Evolutionary conservation across 148 eudicot species (phyloP), one percentile per base, ranked within the genome.

Genomic region (Cornus kousa): DNA sequence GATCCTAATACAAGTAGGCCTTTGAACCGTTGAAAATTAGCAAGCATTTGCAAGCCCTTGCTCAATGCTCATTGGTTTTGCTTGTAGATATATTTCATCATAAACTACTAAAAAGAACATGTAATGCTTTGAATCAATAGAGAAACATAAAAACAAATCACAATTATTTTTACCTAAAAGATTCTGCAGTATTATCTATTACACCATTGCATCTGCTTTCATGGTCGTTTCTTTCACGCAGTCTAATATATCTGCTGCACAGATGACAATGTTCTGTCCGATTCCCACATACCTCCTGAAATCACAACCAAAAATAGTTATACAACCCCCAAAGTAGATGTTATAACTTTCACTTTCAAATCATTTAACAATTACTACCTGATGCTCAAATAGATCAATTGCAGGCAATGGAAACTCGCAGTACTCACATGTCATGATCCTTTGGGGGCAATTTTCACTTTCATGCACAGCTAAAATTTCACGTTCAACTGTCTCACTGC

Each of bases 381-480:
- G 99, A 89, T 96, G 99, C 83, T 93, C 95, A 77, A 85, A 81
- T 75, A 96, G 84, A 84, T 92, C 94, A 81, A 90, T 79, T 7
- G 93, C 97, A 80, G 98, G 98, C 88, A 96, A 85, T 74, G 99
- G 98, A 76, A 96, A 94, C 83, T 96, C 99, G 62, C 99, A 96
- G 80, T 83, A 96, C 79, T 94, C 98, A 59, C 99, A 93, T 76
- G 94, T 94, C 79, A 82, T 91, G 65, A 91, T 94, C 86, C 99
- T 86, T 86, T 87, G 84, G 7, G 93, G 95, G 78, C 99, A 96
- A 50, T 89, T 88, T 83, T 96, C 99, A 74, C 95, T 90, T 81
- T 82, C 90, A 84, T 96, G 99, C 77, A 88, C 85, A 80, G 91
- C 91, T 85, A 96, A 83, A 78, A 77, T 80, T 28, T 92, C 94